These are phyloP conservation scores for Pseudozyma hubeiensis DNA, from an alignment of 1,284 basidiomycete species.

Conservation along the genomic window DNA sequence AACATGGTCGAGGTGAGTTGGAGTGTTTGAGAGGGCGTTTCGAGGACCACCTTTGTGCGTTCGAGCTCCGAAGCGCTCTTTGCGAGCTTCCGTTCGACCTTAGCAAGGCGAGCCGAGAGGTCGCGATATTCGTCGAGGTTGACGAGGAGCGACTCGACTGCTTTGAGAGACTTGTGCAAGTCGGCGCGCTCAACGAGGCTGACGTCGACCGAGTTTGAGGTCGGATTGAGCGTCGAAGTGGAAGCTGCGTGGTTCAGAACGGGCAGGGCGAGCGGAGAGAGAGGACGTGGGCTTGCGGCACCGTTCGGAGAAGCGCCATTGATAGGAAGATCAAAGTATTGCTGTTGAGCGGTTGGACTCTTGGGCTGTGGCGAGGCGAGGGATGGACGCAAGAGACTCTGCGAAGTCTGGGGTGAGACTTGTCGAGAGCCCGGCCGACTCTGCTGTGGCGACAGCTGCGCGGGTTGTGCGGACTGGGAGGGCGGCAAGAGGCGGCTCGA, in stretches of 20 bases:
- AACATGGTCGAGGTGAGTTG: slow-evolving; percentile 55
- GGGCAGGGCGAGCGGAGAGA: slow-evolving; percentile 20
- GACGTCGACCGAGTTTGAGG: background rate
- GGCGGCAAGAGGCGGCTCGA: slow-evolving; percentile 23
- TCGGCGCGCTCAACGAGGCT: slow-evolving; percentile 57
- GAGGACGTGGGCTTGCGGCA: slow-evolving; percentile 8
- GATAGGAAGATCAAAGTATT: slow-evolving; percentile 40
- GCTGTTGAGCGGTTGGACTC: slow-evolving; percentile 35
- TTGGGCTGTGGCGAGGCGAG: slow-evolving; percentile 28
- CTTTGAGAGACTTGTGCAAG: slow-evolving; percentile 64
- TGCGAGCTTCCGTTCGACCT: slow-evolving; percentile 62
- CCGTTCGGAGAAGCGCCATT: slow-evolving; percentile 12
- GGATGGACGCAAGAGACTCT: slow-evolving; percentile 15
- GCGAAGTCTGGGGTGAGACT: slow-evolving; percentile 34
- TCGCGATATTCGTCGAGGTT: slow-evolving; percentile 66
- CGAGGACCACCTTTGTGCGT: slow-evolving; percentile 56
- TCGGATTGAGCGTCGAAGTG: slow-evolving; percentile 5
- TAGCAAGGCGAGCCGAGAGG: slow-evolving; percentile 55
- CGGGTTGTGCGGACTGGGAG: slow-evolving; percentile 9
- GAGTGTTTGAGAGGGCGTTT: slow-evolving; percentile 58
- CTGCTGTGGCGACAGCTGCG: slow-evolving; percentile 14
- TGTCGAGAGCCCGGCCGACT: slow-evolving; percentile 12
- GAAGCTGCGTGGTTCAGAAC: slow-evolving; percentile 7
- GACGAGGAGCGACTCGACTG: slow-evolving; percentile 62
- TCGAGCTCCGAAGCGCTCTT: slow-evolving; percentile 58